Evolutionary conservation across 2,329 filamentous ascomycete species (phyloP).

Genomic region (Sporothrix pseudoabietina): DNA sequence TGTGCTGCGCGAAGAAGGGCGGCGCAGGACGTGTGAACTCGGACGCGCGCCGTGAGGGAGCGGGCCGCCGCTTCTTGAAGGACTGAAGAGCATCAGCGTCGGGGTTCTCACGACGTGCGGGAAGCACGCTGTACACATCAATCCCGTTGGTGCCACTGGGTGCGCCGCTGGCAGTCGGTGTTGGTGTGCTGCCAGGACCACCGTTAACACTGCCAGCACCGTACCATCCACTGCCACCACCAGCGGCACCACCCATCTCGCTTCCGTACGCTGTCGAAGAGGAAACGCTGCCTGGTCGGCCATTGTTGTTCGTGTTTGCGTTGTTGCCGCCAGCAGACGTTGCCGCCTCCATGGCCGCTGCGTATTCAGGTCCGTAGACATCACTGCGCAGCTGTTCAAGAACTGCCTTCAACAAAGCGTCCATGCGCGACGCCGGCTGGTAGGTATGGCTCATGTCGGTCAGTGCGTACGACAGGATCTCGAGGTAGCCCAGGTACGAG

Average conservation of each 20-base stretch:
- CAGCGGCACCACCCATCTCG: background rate
- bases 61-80: slow-evolving; percentile 41
- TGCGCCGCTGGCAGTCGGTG: slow-evolving; percentile 10
- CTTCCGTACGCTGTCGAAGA: background rate
- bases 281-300: slow-evolving; percentile 22
- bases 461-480: slow-evolving; percentile 55
- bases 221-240: slow-evolving; percentile 1
- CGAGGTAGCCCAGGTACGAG: slow-evolving; percentile 52
- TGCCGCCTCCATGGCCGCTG: slow-evolving; percentile 22
- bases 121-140: slow-evolving; percentile 38
- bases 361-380: slow-evolving; percentile 34
- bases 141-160: slow-evolving; percentile 28
- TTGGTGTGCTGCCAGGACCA: background rate
- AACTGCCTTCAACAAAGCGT: slow-evolving; percentile 55
- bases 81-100: slow-evolving; percentile 38
- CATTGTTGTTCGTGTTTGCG: slow-evolving; percentile 3
- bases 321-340: background rate
- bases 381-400: slow-evolving; percentile 50
- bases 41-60: slow-evolving; percentile 39
- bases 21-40: slow-evolving; percentile 41
- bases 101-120: slow-evolving; percentile 41
- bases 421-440: slow-evolving; percentile 57
- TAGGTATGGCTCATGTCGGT: slow-evolving; percentile 57
- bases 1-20: slow-evolving; percentile 38
- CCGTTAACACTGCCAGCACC: slow-evolving; percentile 8